Base-by-base conservation (phyloP, 176 grass and related monocot species). In the Oryza meyeriana region DNA sequence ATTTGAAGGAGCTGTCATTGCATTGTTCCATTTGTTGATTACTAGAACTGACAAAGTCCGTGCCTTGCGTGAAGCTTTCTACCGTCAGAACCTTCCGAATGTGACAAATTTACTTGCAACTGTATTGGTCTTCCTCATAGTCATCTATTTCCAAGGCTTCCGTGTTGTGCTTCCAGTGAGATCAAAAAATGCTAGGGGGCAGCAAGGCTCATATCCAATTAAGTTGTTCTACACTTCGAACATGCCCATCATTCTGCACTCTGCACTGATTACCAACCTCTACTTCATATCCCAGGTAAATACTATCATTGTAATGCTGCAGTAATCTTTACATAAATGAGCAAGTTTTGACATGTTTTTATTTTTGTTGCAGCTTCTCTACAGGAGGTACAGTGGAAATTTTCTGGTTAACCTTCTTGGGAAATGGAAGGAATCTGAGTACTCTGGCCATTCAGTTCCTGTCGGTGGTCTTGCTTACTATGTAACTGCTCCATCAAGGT, bases 61-160 rank as follows among this genome's bases (percentile, higher is more conserved):
- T 40, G 92, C 92, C 5, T 71, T 98, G 7, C 92, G 86, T 10
- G 95, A 98, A 39, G 95, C 92, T 58, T 98, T 98, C 75, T 98
- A 94, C 75, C 90, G 90, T 50, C 92, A 94, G 33, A 94, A 98
- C 88, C 92, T 98, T 69, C 95, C 92, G 58, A 97, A 97, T 61
- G 90, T 97, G 48, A 94, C 94, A 68, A 97, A 94, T 83, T 82
- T 97, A 25, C 94, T 94, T 67, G 95, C 95, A n/a, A 98, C 95
- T 25, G 90, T 92, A 5, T 68, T 98, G 69, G 95, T 98, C 40
- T 98, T 98, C 79, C 92, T 98, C 68, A 91, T 98, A 31, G 92
- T 94, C n/a, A 92, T 94, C 83, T 98, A 93, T 22, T 98, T 98
- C 90, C 95, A 94, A 90, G 95, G 95, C 20, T 98, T 98, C 80